These are phyloP conservation scores for Lentinula boryana DNA, from an alignment of 768 basidiomycete species.

Conservation along the genomic window DNA sequence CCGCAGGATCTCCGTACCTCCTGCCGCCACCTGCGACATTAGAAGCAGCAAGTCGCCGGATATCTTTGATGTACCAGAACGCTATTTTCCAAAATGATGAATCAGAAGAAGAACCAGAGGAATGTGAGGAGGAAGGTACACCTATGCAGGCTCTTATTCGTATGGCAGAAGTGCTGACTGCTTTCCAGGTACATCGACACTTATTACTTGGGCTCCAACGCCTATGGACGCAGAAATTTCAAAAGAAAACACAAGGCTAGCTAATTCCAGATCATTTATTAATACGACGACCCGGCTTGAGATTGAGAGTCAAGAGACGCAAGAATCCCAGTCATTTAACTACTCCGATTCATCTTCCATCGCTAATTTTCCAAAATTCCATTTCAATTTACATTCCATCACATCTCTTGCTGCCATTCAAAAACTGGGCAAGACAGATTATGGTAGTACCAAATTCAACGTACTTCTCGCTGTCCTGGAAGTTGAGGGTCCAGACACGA, in stretches of 20 bases:
- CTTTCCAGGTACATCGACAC: conserved; percentile 37
- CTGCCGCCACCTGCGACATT: conserved; percentile 41
- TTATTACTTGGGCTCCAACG: conserved; percentile 58
- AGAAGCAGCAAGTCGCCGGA: conserved; percentile 61
- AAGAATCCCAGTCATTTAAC: conserved; percentile 43
- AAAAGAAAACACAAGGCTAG: conserved; percentile 7
- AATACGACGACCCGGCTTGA: conserved; percentile 13
- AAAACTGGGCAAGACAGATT: conserved; percentile 18
- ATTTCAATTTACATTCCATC: conserved; percentile 61
- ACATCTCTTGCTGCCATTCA: conserved; percentile 40
- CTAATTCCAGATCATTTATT: conserved; percentile 5
- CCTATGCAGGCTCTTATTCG: background rate
- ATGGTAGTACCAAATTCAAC: conserved; percentile 43
- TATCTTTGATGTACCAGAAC: conserved; percentile 67
- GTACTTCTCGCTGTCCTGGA: conserved; percentile 66
- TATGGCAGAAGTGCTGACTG: background rate
- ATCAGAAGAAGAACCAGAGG: conserved; percentile 21
- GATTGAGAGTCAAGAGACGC: conserved; percentile 27
- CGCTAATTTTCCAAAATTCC: conserved; percentile 65
- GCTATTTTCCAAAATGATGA: conserved; percentile 57
- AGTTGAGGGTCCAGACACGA: conserved; percentile 68
- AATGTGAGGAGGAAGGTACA: conserved; percentile 12
- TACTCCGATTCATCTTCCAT: conserved; percentile 71
- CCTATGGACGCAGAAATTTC: conserved; percentile 10
- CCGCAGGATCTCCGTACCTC: background rate